phyloP scores from a whole-genome alignment of 306 rosid genomes.

The Ochetophila trinervis region DNA sequence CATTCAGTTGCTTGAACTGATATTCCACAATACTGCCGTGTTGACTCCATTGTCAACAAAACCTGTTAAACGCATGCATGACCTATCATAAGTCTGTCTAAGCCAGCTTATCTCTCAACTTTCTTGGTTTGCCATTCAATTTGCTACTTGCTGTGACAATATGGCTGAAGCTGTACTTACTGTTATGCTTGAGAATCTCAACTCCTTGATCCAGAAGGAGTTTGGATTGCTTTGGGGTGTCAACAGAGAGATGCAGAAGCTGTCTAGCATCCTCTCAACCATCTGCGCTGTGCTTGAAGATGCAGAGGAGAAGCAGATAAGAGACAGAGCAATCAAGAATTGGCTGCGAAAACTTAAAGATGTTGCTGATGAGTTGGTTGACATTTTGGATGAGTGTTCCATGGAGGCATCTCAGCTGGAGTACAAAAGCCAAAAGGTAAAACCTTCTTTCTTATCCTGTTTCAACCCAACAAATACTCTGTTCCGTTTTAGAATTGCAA shows the following conservation, averaged over 20 bases:
- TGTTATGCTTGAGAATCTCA: neutral
- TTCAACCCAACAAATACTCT: neutral
- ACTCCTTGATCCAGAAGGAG: conserved; percentile 3
- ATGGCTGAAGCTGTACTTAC: conserved; percentile 15
- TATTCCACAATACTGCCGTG: no score
- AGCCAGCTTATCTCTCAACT: no score
- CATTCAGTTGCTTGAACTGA: no score
- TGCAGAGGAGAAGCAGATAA: conserved; percentile 19
- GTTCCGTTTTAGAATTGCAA: neutral
- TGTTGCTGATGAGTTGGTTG: conserved; percentile 4
- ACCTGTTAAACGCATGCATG: no score
- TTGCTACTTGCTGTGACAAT: neutral
- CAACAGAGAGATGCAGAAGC: conserved; percentile 11
- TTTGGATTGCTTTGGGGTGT: conserved; percentile 13
- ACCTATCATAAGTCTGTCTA: no score
- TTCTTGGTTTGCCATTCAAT: neutral
- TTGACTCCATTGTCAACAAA: no score
- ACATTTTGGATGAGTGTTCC: neutral
- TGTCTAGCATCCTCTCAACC: conserved; percentile 15
- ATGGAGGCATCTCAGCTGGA: neutral
- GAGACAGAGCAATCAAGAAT: conserved; percentile 3
- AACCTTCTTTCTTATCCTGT: neutral
- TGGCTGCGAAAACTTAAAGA: conserved; percentile 15
- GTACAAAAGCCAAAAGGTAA: neutral
- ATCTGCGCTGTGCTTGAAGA: conserved; percentile 11